Evolutionary conservation across 164 flowering plant genomes (phyloP).

Genomic region (Saururus chinensis): DNA sequence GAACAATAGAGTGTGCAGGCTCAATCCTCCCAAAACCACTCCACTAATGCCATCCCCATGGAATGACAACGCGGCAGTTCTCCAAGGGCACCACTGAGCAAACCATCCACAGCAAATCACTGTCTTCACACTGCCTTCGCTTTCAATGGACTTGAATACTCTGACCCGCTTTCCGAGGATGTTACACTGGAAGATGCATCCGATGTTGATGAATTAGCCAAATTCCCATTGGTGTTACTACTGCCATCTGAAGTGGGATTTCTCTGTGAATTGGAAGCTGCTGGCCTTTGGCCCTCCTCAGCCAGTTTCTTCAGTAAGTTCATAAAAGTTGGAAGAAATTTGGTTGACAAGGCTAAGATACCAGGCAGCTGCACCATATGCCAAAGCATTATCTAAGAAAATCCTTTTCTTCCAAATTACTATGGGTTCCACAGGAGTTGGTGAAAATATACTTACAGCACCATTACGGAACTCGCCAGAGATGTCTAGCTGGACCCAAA

Average conservation of each 20-base stretch:
- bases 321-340: slow-evolving; percentile 81
- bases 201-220: slow-evolving; percentile 8
- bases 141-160: slow-evolving; percentile 36
- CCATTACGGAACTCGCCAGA: slow-evolving; percentile 81
- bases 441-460: slow-evolving; percentile 46
- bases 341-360: slow-evolving; percentile 64
- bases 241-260: slow-evolving; percentile 34
- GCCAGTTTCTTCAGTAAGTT: slow-evolving; percentile 75
- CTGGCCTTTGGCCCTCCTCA: slow-evolving; percentile 48
- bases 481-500: slow-evolving; percentile 82
- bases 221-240: slow-evolving; percentile 20
- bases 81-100: background rate
- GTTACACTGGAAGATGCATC: slow-evolving; percentile 41
- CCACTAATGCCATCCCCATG: no score
- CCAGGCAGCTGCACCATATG: slow-evolving; percentile 69
- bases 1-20: no score
- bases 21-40: no score
- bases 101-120: background rate
- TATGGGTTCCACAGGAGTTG: background rate
- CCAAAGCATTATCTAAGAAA: background rate
- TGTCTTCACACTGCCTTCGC: slow-evolving; percentile 25
- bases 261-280: slow-evolving; percentile 30
- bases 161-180: slow-evolving; percentile 28
- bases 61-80: no score
- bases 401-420: background rate